Conservation (phyloP, 2,329 filamentous ascomycete genomes). For the Cercospora nicotianae region DNA sequence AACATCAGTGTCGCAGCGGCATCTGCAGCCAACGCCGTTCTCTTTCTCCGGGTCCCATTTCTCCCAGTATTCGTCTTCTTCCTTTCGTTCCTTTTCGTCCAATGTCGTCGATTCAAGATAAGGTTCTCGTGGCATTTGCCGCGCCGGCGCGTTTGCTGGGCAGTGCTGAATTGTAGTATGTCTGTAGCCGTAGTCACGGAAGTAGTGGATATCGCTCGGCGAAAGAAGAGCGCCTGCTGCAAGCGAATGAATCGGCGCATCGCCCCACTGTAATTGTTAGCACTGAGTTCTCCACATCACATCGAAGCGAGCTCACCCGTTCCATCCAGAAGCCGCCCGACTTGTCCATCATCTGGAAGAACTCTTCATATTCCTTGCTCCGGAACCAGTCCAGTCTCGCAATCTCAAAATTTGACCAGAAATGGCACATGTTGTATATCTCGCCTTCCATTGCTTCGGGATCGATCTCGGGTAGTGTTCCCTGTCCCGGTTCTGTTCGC, state of each 20-base stretch:
- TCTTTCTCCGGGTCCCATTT: constrained; percentile 82
- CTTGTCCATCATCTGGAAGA: constrained; percentile 98
- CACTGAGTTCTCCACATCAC: constrained; percentile 32
- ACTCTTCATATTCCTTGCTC: constrained; percentile 95
- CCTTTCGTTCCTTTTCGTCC: constrained; percentile 73
- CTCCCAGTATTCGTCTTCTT: constrained; percentile 97
- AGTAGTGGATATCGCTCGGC: constrained; percentile 89
- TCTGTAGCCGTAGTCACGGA: constrained; percentile 96
- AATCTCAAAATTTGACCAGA: constrained; percentile 99
- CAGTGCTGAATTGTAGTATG: constrained; percentile 99
- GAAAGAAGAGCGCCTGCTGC: constrained; percentile 85
- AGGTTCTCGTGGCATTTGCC: constrained; percentile 76
- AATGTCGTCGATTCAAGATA: constrained; percentile 56
- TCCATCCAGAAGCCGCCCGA: constrained; percentile 99
- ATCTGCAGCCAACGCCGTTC: constrained; percentile 95
- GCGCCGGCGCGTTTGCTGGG: constrained; percentile 87
- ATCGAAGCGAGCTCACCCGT: constrained; percentile 62
- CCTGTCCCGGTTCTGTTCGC: constrained; percentile 69
- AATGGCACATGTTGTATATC: constrained; percentile 99
- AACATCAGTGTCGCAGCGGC: constrained; percentile 95
- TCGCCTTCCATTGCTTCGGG: constrained; percentile 95
- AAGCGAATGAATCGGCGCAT: constrained; percentile 96
- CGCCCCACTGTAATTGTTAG: constrained; percentile 77
- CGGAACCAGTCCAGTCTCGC: constrained; percentile 92
- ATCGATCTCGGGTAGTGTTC: constrained; percentile 76